Base-by-base conservation (phyloP, 2,329 filamentous ascomycete genomes). In the Ophiosphaerella herpotricha region DNA sequence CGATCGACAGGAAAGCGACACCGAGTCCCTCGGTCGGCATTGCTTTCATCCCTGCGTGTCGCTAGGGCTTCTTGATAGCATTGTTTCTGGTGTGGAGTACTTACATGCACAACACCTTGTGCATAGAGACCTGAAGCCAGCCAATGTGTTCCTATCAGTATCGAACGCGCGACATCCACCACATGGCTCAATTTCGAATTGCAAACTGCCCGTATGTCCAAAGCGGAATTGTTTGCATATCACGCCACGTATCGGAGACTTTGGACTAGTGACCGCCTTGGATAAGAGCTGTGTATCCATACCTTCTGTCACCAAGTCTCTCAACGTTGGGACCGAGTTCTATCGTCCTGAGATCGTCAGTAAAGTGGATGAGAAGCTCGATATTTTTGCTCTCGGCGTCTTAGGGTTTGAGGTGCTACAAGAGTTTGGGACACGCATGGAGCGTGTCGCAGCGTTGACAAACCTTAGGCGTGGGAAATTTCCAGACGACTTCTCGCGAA, bases 41-140 rank as follows among this genome's bases (percentile, higher is more conserved):
- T 88, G 85, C 63, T 88, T 85, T 65, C 85, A 88, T 60, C 61
- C 82, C 2, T 65, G 79, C 29, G 78, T 84, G 0, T 82, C 85
- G 0, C 63, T 87, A 2, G 75, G 77, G 29, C 73, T 89, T 1
- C 74, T 88, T n/a, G 69, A 81, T 11, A 78, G 79, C 1, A 81
- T 88, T 26, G 70, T 87, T 1, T 80, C 84, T 7, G 86, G 85
- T 1, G 80, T 88, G 3, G 79, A 85, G 49, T 88, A 89, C 59
- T 76, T 88, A 2, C 86, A 89, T 58, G 71, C 75, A 0, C 77
- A 83, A 50, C 77, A 78, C 5, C 81, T 88, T 40, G 78, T 87
- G 0, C 86, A 89, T 60, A 82, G 85, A 8, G 86, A 89, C 61
- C 75, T 89, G 18, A 89, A 89, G 60, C 86, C 86, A 0, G 83